Base-by-base conservation (phyloP, 2,329 filamentous ascomycete species). In the Cryphonectria parasitica region DNA sequence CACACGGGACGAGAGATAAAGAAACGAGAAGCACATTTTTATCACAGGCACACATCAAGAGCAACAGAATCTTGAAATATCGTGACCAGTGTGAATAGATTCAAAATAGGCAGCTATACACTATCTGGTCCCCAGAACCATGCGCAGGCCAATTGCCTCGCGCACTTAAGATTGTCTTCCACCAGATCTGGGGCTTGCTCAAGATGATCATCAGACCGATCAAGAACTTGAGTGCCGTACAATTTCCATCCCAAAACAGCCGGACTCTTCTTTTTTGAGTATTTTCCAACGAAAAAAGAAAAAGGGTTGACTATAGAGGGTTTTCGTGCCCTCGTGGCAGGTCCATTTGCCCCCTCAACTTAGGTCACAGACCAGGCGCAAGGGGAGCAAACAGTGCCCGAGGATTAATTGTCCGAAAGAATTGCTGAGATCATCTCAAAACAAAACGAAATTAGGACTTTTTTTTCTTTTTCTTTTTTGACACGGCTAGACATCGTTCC, bases 61-160 rank as follows among this genome's bases (percentile, higher is more conserved):
- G 56, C 28, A 61, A 28, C 2, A 60, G 3, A 28, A 45, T 10
- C 6, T 65, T 60, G 41, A 64, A 66, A 49, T 2, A 49, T 49
- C 61, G 54, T 71, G 73, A 74, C 74, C 75, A 76, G 78, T 79
- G 80, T 79, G 80, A 79, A 82, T 85, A 85, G 83, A 85, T 86
- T 87, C 85, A 84, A n/a, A 49, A 85, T 75, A 76, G 84, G 82
- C 84, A 70, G 85, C 85, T 86, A 86, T 79, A 77, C 79, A 77
- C 74, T 73, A 68, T 75, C 75, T 76, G 74, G 71, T 72, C 58
- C 54, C 58, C 31, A 34, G 3, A 73, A 77, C 74, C 69, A 73
- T 75, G 71, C 68, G 56, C 49, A 72, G 68, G 70, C 68, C 64
- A 28, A 64, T 10, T 45, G 60, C 70, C 68, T 72, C 34, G 64